Conservation (phyloP, 2,329 filamentous ascomycete genomes). For the Ploettnerulaceae sp. region DNA sequence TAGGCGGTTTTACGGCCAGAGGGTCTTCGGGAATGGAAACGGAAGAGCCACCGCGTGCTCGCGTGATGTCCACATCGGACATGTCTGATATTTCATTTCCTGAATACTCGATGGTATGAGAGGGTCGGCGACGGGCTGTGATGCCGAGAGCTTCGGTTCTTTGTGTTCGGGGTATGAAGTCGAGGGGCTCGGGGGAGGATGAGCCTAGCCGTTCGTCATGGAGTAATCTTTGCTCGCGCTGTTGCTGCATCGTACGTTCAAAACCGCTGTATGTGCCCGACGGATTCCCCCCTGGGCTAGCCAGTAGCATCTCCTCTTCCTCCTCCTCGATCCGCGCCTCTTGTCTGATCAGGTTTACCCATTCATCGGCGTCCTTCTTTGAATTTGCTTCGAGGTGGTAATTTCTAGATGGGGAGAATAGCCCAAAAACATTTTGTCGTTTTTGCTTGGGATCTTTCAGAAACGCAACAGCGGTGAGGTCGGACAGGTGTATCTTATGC, state of each 20-base stretch:
- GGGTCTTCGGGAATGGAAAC: constrained; percentile 31
- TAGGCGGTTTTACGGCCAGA: constrained; percentile 32
- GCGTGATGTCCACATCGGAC: constrained; percentile 60
- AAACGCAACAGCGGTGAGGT: constrained; percentile 84
- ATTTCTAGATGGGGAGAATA: constrained; percentile 88
- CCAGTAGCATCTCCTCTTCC: constrained; percentile 75
- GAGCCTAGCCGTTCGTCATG: constrained; percentile 34
- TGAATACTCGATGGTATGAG: constrained; percentile 60
- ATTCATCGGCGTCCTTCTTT: constrained; percentile 72
- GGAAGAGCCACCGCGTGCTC: constrained; percentile 30
- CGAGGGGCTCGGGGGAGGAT: constrained; percentile 58
- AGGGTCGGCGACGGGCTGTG: constrained; percentile 44
- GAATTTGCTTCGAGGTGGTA: constrained; percentile 80
- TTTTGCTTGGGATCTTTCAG: constrained; percentile 87
- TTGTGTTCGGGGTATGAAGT: constrained; percentile 25
- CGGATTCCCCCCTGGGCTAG: constrained; percentile 52
- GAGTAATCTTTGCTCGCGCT: constrained; percentile 24
- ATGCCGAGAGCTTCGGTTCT: constrained; percentile 25
- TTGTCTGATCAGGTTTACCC: constrained; percentile 75
- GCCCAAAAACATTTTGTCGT: constrained; percentile 80
- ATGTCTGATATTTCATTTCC: constrained; percentile 76
- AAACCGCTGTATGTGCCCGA: constrained; percentile 27
- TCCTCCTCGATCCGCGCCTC: constrained; percentile 84
- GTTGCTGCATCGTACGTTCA: constrained; percentile 26
- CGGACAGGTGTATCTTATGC: constrained; percentile 80